Percentiles rank a stretch among this genome's conserved stretches.
Evolutionary conservation across 163 green algal species (phyloP).

Genomic region (Trebouxia gelatinosa): DNA sequence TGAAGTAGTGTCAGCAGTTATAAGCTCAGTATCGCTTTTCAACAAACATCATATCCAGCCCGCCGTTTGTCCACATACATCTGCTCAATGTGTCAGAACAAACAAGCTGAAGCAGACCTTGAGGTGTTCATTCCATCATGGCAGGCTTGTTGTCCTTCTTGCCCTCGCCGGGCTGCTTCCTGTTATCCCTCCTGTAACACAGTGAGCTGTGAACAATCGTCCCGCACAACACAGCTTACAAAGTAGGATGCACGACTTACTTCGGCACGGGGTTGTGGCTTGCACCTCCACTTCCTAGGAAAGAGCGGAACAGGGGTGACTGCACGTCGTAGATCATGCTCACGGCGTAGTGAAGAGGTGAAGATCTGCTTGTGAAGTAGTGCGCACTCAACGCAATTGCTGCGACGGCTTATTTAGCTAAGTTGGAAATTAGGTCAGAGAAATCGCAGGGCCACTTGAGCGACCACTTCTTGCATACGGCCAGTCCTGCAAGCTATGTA

Average conservation of each 20-base stretch:
- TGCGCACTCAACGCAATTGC: too few relatives aligned
- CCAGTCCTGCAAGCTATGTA: too few relatives aligned
- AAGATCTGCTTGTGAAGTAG: too few relatives aligned
- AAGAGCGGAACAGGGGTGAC: neutral
- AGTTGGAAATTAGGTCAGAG: too few relatives aligned
- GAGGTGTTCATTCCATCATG: neutral
- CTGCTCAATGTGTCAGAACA: neutral
- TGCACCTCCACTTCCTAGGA: slow-evolving; percentile 10
- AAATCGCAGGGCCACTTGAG: too few relatives aligned
- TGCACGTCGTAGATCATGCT: slow-evolving; percentile 29
- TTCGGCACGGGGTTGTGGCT: slow-evolving; percentile 5
- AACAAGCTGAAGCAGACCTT: neutral
- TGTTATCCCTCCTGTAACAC: slow-evolving; percentile 22
- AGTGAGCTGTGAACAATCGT: too few relatives aligned
- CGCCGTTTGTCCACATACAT: too few relatives aligned
- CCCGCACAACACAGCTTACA: neutral
- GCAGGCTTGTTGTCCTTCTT: slow-evolving; percentile 32
- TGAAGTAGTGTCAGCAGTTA: slow-evolving; percentile 13
- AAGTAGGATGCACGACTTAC: neutral
- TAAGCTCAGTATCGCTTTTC: slow-evolving; percentile 21
- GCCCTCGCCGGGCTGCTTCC: slow-evolving; percentile 25
- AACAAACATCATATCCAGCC: slow-evolving; percentile 9
- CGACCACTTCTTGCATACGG: too few relatives aligned
- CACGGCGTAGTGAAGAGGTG: neutral
- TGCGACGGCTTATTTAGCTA: too few relatives aligned